Base-by-base conservation (phyloP, 1,284 basidiomycete genomes). In the Chalciporus sp. region DNA sequence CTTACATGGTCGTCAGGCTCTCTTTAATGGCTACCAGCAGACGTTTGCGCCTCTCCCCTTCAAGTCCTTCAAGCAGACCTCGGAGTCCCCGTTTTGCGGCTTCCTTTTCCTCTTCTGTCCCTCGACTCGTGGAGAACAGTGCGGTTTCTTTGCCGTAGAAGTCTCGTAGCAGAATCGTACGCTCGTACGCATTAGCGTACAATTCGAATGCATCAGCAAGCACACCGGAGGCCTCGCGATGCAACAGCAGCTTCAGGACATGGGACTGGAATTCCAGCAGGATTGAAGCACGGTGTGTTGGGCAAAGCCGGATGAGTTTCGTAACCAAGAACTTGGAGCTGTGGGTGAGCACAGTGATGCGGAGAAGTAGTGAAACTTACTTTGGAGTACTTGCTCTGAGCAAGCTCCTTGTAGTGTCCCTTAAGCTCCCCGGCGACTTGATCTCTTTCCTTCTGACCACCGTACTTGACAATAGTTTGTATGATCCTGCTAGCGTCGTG, bases 401-500 rank as follows among this genome's bases (percentile, higher is more conserved):
- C 86, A 58, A 95, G 79, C 37, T 85, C 84, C 64, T 79, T 82
- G 69, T 86, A 95, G 56, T 80, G 79, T 4, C 92, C 92, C 68
- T 90, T 86, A 49, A 95, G 77, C 72, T 95, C 93, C 27, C 74
- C 73, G 0, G 92, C 93, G 46, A 95, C 81, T 66, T 90, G 86
- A 40, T 90, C 81, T 47, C 92, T 72, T 69, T 93, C 87, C 61
- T 80, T 82, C 72, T 88, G 86, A n/a, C 82, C 77, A 2, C 93
- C 93, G 59, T 89, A 85, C 68, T 91, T 94, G 47, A 95, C 88
- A 14, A 90, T 80, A 0, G 90, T 94, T 71, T 95, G 93, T 23
- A 95, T 81, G 49, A 94, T 90, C 56, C 93, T 79, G 60, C 90
- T 93, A 8, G 92, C 92, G 71, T 95, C 92, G 67, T 95, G 93